Evolutionary conservation across 225 moss, liverwort and hornwort species (phyloP).

Genomic region (Asterella californica): DNA sequence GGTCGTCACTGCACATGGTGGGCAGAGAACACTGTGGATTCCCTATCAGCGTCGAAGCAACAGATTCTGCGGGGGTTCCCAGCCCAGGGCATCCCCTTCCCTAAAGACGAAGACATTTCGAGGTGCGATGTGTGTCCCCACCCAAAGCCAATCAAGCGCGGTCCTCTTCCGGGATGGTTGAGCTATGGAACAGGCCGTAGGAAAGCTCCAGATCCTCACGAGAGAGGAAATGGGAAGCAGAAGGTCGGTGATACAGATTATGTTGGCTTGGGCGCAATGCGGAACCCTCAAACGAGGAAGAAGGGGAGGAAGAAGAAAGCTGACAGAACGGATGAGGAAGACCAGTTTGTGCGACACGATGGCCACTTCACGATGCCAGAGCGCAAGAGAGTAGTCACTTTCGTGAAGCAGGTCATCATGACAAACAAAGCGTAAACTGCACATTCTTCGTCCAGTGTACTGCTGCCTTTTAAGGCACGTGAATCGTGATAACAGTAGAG

Average conservation of each 20-base stretch:
- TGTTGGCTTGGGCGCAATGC: background rate
- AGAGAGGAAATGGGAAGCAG: background rate
- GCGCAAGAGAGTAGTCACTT: slow-evolving; percentile 24
- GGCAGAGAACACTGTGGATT: background rate
- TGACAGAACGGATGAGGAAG: background rate
- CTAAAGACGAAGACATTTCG: background rate
- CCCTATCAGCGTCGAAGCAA: background rate
- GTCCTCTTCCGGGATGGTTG: slow-evolving; percentile 22
- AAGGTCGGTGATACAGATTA: background rate
- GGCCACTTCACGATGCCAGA: slow-evolving; percentile 29
- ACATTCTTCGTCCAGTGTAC: background rate
- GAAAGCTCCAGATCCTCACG: slow-evolving; percentile 19
- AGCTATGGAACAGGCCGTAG: slow-evolving; percentile 30
- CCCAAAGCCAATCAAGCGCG: background rate
- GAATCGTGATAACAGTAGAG: background rate
- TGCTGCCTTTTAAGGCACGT: background rate
- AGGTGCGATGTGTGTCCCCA: slow-evolving; percentile 4
- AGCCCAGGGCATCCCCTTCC: background rate
- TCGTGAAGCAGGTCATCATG: slow-evolving; percentile 33
- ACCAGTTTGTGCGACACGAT: slow-evolving; percentile 31
- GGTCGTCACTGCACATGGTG: slow-evolving; percentile 10
- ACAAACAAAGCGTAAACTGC: slow-evolving; percentile 13
- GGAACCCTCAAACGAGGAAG: background rate
- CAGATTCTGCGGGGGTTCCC: slow-evolving; percentile 11
- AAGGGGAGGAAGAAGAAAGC: background rate